Evolutionary conservation across 2,329 filamentous ascomycete genomes (phyloP), one percentile per base, ranked within the genome.

Genomic region (Arthrobotrys entomopaga): DNA sequence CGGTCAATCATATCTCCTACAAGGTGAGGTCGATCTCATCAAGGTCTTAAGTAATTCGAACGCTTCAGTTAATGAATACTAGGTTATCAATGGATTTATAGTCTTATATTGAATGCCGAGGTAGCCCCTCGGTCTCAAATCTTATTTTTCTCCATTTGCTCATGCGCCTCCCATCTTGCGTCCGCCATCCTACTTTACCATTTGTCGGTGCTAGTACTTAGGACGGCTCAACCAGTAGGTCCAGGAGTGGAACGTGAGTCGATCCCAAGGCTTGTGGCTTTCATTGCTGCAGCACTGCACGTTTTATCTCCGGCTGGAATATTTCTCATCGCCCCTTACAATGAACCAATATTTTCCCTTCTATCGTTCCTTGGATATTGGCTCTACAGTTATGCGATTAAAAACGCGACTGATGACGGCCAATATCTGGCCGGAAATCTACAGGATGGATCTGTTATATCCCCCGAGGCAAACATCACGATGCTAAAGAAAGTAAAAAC

Each of bases 301-400:
- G 86, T 96, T 65, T 80, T 98, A 56, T 95, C 91, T 0, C 94
- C 95, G 0, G 95, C 91, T 0, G 94, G 94, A 0, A 82, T 97
- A 1, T 98, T 99, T 80, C 86, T 99, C 16, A 93, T 90, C 0
- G 90, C 93, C 0, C 92, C 94, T 0, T 96, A 95, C 81, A 86
- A 88, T 8, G 95, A 99, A 82, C 88, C 90, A 76, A 81, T 89
- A 0, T 97, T 93, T 81, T 89, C 94, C 0, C 84, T 91, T 20
- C 83, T 97, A 38, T 91, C 90, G 46, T 91, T 97, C 78, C 77
- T 85, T 0, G 95, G 92, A 0, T 89, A 88, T 78, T 85, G 91
- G 29, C 80, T 90, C 54, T 95, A 94, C 80, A 86, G 87, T 0
- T 84, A 85, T 50, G 80, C 81, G 13, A 56, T 81, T 67, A 76